A percentile compares a stretch with the other conserved stretches of the same genome.
Conservation (phyloP, 2,329 filamentous ascomycete species). For the Aureobasidium zeae region DNA sequence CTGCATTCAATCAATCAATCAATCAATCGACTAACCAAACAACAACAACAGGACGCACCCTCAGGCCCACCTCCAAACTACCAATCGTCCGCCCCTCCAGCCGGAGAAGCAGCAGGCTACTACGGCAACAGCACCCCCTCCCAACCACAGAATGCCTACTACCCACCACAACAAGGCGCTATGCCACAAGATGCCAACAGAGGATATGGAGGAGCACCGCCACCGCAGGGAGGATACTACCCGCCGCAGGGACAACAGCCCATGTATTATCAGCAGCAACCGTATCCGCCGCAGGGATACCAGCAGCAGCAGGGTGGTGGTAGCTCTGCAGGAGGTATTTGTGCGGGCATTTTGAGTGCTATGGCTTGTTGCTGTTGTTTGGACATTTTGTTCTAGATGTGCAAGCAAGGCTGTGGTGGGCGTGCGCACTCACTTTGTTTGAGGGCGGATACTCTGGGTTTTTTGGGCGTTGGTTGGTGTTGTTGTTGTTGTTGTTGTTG, state of each 20-base stretch:
- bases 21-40: background rate
- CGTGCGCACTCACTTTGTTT: too few species aligned
- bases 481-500: too few species aligned
- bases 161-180: slow-evolving; percentile 8
- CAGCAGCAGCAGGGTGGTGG: slow-evolving; percentile 26
- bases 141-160: slow-evolving; percentile 17
- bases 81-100: slow-evolving; percentile 19
- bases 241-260: slow-evolving; percentile 26
- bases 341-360: slow-evolving; percentile 39
- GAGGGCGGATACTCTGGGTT: too few species aligned
- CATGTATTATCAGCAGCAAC: slow-evolving; percentile 33
- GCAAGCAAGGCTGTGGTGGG: too few species aligned
- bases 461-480: too few species aligned
- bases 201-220: slow-evolving; percentile 11
- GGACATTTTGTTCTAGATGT: slow-evolving; percentile 34
- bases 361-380: slow-evolving; percentile 43
- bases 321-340: slow-evolving; percentile 30
- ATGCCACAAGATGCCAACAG: slow-evolving; percentile 17
- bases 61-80: slow-evolving; percentile 21
- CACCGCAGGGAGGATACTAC: slow-evolving; percentile 15
- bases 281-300: slow-evolving; percentile 30
- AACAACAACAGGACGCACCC: slow-evolving; percentile 19
- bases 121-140: slow-evolving; percentile 13
- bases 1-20: background rate
- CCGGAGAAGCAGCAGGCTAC: slow-evolving; percentile 9